phyloP scores from a whole-genome alignment of 768 basidiomycete species.

The Coprinopsis sp. region DNA sequence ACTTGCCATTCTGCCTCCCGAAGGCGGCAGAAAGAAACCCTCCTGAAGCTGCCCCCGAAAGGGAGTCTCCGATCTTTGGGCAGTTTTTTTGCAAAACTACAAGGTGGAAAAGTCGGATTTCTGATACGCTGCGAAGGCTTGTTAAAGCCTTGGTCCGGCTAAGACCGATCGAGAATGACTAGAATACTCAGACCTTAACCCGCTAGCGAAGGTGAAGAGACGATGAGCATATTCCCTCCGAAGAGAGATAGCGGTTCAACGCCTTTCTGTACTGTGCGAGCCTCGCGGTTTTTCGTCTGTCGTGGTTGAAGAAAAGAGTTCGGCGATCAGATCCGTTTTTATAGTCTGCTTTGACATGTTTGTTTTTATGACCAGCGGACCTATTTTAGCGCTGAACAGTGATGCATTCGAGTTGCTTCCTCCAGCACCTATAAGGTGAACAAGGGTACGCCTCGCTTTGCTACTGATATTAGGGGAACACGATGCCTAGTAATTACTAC shows the following conservation, averaged over 20 bases:
- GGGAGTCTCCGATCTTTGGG: slow-evolving; percentile 41
- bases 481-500: no score
- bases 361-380: not conserved
- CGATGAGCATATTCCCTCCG: slow-evolving; percentile 13
- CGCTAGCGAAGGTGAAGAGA: slow-evolving; percentile 50
- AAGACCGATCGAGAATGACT: slow-evolving; percentile 61
- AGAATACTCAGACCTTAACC: slow-evolving; percentile 79
- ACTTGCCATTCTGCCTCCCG: slow-evolving; percentile 14
- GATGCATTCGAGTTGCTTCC: no score
- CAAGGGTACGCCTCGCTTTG: no score
- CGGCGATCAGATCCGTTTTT: not conserved
- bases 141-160: slow-evolving; percentile 47
- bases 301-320: slow-evolving; percentile 14
- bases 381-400: no score
- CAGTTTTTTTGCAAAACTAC: slow-evolving; percentile 7
- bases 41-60: no score
- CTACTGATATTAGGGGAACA: no score
- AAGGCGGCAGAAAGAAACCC: slow-evolving; percentile 12
- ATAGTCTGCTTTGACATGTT: not conserved
- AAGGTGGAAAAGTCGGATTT: slow-evolving; percentile 38
- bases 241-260: not conserved
- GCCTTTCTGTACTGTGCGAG: slow-evolving; percentile 52
- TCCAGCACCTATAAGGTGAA: no score
- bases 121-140: slow-evolving; percentile 52
- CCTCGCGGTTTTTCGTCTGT: slow-evolving; percentile 60